Evolutionary conservation across 441 rosid genomes (phyloP).

Genomic region (Erodium moschatum): DNA sequence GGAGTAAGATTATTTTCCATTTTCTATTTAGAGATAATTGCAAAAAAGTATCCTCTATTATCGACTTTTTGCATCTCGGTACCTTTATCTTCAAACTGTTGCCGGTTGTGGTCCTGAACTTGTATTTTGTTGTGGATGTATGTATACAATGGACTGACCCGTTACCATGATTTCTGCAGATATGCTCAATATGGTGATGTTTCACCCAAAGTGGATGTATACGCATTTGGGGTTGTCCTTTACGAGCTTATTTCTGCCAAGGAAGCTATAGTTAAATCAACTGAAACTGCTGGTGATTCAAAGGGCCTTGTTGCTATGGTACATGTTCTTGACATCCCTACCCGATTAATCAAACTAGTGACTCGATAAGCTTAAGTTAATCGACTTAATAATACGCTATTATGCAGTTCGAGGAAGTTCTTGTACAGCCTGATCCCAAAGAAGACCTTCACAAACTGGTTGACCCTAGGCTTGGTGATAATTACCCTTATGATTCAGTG

Average conservation of each 20-base stretch:
- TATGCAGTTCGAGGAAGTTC: slow-evolving; percentile 63
- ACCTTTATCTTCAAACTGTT: not conserved
- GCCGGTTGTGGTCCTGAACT: not conserved
- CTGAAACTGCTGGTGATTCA: slow-evolving; percentile 40
- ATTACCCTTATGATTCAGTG: slow-evolving; percentile 56
- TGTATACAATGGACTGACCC: not conserved
- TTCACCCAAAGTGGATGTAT: slow-evolving; percentile 85
- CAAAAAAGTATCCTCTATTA: too few species aligned
- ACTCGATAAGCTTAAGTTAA: not conserved
- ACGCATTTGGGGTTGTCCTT: slow-evolving; percentile 90
- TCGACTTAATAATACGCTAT: not conserved
- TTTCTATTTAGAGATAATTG: not conserved
- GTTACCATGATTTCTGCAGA: slow-evolving; percentile 30
- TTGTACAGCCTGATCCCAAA: slow-evolving; percentile 43
- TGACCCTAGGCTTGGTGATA: slow-evolving; percentile 68
- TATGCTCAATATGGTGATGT: slow-evolving; percentile 82
- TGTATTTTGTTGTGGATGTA: not conserved
- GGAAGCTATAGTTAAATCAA: slow-evolving; percentile 61
- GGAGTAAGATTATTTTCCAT: slow-evolving; percentile 44
- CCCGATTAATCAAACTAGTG: not conserved
- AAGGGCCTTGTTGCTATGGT: slow-evolving; percentile 90
- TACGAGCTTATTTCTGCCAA: slow-evolving; percentile 90
- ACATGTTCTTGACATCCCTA: slow-evolving; percentile 20
- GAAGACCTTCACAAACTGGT: slow-evolving; percentile 52
- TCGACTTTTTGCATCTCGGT: too few species aligned